phyloP scores from a whole-genome alignment of 176 grass and related monocot genomes.

The Thalia dealbata region DNA sequence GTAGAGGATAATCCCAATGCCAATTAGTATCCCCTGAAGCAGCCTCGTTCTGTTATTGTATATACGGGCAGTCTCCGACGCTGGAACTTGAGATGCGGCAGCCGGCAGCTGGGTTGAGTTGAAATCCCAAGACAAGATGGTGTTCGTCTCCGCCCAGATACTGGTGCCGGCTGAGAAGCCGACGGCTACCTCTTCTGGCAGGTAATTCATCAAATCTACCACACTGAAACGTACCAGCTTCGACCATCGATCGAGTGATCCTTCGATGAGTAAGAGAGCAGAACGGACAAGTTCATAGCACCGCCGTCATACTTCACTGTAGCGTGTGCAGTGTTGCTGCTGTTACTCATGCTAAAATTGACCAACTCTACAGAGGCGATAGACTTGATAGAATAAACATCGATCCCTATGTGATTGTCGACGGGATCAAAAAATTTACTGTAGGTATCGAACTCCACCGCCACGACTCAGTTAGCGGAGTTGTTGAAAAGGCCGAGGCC shows the following conservation, averaged over 20 bases:
- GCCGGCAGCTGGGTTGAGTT: neutral
- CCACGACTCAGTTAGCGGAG: constrained; percentile 21
- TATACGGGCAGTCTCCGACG: neutral
- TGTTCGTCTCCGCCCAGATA: too few relatives aligned
- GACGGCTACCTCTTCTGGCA: too few relatives aligned
- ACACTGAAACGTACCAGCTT: neutral
- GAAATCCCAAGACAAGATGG: neutral
- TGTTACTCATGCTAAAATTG: neutral
- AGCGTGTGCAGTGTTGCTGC: neutral
- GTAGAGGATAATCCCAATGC: too few relatives aligned
- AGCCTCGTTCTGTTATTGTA: too few relatives aligned
- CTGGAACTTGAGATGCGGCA: neutral
- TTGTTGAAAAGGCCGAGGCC: constrained; percentile 24
- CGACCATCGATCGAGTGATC: neutral
- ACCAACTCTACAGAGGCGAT: neutral
- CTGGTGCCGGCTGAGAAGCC: too few relatives aligned
- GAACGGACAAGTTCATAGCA: neutral
- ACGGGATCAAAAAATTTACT: constrained; percentile 24
- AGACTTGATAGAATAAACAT: neutral
- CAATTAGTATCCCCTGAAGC: too few relatives aligned
- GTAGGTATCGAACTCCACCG: constrained; percentile 50
- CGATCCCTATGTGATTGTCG: constrained; percentile 1
- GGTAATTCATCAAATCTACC: neutral
- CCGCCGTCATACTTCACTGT: neutral
- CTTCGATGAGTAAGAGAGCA: neutral